Base-by-base conservation (phyloP, 768 basidiomycete genomes). In the Leccinum boreale region DNA sequence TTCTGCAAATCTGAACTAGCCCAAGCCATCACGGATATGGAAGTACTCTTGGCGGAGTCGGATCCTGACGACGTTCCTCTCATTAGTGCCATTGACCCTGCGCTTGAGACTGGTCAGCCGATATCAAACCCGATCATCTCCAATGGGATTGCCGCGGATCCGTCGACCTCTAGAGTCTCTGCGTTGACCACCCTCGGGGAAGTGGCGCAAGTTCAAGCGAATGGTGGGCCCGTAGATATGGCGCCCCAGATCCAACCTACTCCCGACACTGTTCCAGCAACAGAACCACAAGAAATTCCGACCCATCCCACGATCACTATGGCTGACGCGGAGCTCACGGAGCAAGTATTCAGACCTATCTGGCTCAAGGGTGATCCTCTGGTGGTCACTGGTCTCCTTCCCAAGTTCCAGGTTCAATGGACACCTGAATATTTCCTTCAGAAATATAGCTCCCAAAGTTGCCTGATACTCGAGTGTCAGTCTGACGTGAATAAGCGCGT, bases 401-500 rank as follows among this genome's bases (percentile, higher is more conserved):
- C 77, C 14, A 81, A 85, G 61, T 87, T 94, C 71, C 75, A 79
- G 63, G 71, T 87, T 59, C 68, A 79, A 56, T 98, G 95, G 95
- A 85, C 81, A 5, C 95, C 95, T 0, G 82, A 87, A 55, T 89
- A 87, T 66, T 94, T 98, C 71, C 81, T 84, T 17, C 71, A 83
- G 52, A 78, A 85, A 60, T 88, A 89, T 67, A 85, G 83, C 7
- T 70, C 77, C 10, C 81, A 89, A 60, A 75, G 67, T 26, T 87
- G 89, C 69, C 76, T 86, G 52, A 85, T 97, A 56, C 78, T 92
- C 15, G 90, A 96, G 70, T 96, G 92, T 65, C 87, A 93, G 74
- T 83, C 80, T 3, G 87, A 94, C 55, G 67, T 70, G 51, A 88
- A 82, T 65, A 81, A 79, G 61, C 74, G 79, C 9, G 79, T 84